phyloP scores from a whole-genome alignment of 805 yeast species.

The Ogataea naganishii region DNA sequence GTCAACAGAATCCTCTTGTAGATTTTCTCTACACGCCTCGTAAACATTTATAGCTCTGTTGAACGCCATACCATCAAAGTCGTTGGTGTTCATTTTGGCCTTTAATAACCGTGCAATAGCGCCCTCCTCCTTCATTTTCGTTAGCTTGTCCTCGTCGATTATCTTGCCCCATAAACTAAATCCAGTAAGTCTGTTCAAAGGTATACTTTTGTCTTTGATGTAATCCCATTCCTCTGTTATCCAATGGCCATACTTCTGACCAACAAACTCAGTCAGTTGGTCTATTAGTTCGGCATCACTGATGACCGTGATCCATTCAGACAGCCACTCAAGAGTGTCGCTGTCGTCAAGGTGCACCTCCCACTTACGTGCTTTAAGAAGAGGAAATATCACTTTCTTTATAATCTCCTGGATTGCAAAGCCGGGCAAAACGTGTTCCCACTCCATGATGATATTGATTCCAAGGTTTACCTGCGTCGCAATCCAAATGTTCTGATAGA shows the following conservation, averaged over 20 bases:
- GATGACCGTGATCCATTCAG: conserved; percentile 18
- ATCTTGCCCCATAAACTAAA: conserved; percentile 26
- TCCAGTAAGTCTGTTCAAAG: conserved; percentile 7
- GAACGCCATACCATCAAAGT: too few relatives aligned
- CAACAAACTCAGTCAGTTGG: conserved; percentile 6
- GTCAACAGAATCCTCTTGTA: too few relatives aligned
- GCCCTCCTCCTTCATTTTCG: conserved; percentile 12
- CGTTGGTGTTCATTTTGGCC: conserved; percentile 46
- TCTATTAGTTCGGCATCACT: conserved; percentile 9
- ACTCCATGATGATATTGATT: conserved; percentile 29
- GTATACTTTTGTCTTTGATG: conserved; percentile 1
- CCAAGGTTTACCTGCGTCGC: conserved; percentile 29
- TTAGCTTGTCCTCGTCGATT: conserved; percentile 16
- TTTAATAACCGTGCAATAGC: conserved; percentile 45
- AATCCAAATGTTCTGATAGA: conserved; percentile 27
- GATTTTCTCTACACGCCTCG: too few relatives aligned
- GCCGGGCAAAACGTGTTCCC: conserved; percentile 29
- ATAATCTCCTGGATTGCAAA: conserved; percentile 20
- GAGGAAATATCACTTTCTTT: conserved; percentile 26
- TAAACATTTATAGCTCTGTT: too few relatives aligned
- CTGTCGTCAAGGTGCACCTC: conserved; percentile 23
- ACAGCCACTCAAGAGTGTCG: conserved; percentile 16
- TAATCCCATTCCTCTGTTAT: conserved; percentile 13
- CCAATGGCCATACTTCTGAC: conserved; percentile 13
- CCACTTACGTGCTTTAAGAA: conserved; percentile 23